A percentile compares a stretch with the other conserved stretches of the same genome.
Evolutionary conservation across 768 basidiomycete species (phyloP).

Genomic region (Amanita phalloides): DNA sequence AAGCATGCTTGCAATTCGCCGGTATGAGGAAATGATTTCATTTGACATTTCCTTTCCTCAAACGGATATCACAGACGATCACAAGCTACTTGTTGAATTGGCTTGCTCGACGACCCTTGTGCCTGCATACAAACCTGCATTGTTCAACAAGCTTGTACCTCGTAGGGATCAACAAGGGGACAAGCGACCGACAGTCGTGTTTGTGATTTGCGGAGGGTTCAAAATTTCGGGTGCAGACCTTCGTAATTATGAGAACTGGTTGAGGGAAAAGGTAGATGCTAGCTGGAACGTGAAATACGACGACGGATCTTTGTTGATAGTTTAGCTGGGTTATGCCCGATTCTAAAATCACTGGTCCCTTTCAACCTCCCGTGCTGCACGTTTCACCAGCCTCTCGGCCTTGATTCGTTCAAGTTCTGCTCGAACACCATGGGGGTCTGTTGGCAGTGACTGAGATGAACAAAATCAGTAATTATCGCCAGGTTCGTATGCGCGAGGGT

Average conservation of each 20-base stretch:
- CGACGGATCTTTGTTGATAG: slow-evolving; percentile 24
- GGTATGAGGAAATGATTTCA: slow-evolving; percentile 26
- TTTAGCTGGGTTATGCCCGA: slow-evolving; percentile 7
- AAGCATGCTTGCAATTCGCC: slow-evolving; percentile 41
- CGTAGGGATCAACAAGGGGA: slow-evolving; percentile 13
- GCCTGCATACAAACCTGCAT: slow-evolving; percentile 46
- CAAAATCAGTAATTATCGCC: background rate
- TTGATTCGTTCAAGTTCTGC: slow-evolving; percentile 67
- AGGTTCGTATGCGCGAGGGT: background rate
- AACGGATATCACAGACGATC: slow-evolving; percentile 42
- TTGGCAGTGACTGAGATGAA: slow-evolving; percentile 42
- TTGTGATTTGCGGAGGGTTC: slow-evolving; percentile 64
- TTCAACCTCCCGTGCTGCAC: slow-evolving; percentile 31
- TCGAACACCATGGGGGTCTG: slow-evolving; percentile 52
- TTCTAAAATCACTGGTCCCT: slow-evolving; percentile 6
- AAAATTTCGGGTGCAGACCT: slow-evolving; percentile 51
- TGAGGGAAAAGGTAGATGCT: slow-evolving; percentile 14
- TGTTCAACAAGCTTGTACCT: slow-evolving; percentile 46
- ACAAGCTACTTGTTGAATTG: slow-evolving; percentile 65
- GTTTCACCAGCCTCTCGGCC: slow-evolving; percentile 40
- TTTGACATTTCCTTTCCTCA: slow-evolving; percentile 1
- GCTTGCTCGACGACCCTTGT: slow-evolving; percentile 64
- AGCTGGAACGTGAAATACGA: slow-evolving; percentile 28
- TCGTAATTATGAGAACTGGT: slow-evolving; percentile 32
- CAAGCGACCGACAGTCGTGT: slow-evolving; percentile 35